A percentile compares a stretch with the other conserved stretches of the same genome.
Evolutionary conservation across 345 rosid genomes (phyloP).

Genomic region (Gossypium raimondii): DNA sequence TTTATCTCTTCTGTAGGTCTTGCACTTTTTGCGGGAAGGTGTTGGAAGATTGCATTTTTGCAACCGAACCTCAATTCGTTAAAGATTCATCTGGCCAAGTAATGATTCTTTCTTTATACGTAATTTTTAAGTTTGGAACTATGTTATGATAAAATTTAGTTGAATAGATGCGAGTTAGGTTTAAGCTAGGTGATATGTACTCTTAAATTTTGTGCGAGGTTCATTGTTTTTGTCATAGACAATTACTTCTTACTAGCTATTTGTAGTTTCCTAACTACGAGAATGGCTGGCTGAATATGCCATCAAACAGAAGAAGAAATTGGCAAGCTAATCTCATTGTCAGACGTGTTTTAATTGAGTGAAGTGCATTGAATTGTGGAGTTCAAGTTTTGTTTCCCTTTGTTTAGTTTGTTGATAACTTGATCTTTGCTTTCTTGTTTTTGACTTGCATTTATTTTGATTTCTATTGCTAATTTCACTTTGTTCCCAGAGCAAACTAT

Average conservation of each 20-base stretch:
- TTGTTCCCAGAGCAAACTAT: conserved; percentile 45
- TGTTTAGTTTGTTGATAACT: background rate
- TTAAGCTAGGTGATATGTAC: background rate
- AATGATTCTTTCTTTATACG: background rate
- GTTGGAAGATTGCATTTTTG: conserved; percentile 32
- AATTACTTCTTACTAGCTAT: background rate
- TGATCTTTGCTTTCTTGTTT: background rate
- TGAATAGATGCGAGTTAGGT: background rate
- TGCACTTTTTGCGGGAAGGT: conserved; percentile 42
- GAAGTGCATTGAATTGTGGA: background rate
- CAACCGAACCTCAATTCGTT: conserved; percentile 32
- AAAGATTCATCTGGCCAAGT: conserved; percentile 43
- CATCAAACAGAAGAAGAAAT: background rate
- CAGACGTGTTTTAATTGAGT: background rate
- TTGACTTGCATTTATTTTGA: background rate
- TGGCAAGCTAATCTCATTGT: background rate
- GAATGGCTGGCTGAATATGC: background rate
- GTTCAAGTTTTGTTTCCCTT: conserved; percentile 4
- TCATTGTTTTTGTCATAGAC: background rate
- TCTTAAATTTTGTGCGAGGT: background rate
- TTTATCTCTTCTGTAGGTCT: conserved; percentile 20
- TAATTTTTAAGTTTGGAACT: background rate
- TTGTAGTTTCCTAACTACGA: background rate
- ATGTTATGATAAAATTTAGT: background rate
- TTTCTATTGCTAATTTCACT: background rate